These are phyloP conservation scores for Phytophthora brassicae DNA, from an alignment of 352 stramenopile genomes.

Conservation along the genomic window DNA sequence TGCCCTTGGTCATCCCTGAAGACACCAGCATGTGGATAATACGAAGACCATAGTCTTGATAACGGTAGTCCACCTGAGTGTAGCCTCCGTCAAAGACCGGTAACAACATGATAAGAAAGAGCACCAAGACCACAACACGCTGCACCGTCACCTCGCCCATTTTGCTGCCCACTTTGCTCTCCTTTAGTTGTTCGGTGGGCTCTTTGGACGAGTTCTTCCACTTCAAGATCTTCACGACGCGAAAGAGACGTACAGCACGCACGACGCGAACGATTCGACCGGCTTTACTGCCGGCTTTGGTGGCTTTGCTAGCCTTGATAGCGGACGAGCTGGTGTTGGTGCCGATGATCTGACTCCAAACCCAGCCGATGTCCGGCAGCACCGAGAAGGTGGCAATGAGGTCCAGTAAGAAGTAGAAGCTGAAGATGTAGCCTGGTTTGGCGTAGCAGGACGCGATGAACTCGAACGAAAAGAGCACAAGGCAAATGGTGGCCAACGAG, in stretches of 20 bases:
- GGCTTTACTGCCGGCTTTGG: constrained; percentile 72
- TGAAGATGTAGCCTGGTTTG: constrained; percentile 78
- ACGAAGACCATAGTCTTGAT: constrained; percentile 84
- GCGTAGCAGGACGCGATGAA: constrained; percentile 79
- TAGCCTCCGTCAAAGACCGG: constrained; percentile 86
- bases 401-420: constrained; percentile 92
- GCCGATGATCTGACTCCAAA: constrained; percentile 78
- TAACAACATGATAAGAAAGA: constrained; percentile 90
- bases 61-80: constrained; percentile 72
- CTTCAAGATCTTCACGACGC: constrained; percentile 87
- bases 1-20: constrained; percentile 42
- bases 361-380: constrained; percentile 82
- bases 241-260: constrained; percentile 79
- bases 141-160: constrained; percentile 89
- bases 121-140: constrained; percentile 87
- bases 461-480: constrained; percentile 89
- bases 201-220: constrained; percentile 74
- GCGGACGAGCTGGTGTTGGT: constrained; percentile 50
- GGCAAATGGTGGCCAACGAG: constrained; percentile 81
- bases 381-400: constrained; percentile 85
- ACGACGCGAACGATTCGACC: constrained; percentile 87
- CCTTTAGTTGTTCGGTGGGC: constrained; percentile 42
- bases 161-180: constrained; percentile 87
- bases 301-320: constrained; percentile 72
- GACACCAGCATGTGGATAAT: constrained; percentile 72